Conservation (phyloP, 2,329 filamentous ascomycete species). For the Balansia obtecta region DNA sequence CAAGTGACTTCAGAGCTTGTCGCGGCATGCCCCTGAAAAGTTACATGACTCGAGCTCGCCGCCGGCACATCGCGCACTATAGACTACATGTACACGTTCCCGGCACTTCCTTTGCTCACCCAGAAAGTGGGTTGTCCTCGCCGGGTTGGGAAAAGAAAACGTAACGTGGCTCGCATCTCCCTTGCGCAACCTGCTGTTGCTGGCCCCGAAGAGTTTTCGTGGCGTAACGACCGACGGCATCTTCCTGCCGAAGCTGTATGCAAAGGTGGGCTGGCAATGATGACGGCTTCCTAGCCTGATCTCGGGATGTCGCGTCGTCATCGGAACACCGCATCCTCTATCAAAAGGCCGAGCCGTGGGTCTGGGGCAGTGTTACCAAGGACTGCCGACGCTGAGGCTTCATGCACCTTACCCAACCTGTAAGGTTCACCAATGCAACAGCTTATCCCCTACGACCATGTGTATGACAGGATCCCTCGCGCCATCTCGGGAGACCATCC, state of each 20-base stretch:
- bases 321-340: background rate
- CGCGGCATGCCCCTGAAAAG: background rate
- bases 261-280: background rate
- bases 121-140: background rate
- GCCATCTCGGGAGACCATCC: background rate
- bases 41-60: background rate
- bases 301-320: background rate
- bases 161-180: background rate
- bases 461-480: background rate
- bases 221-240: background rate
- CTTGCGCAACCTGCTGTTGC: background rate
- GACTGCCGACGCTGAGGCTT: background rate
- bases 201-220: background rate
- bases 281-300: background rate
- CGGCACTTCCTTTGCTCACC: background rate
- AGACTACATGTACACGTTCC: background rate
- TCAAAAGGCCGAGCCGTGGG: background rate
- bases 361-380: background rate
- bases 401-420: background rate
- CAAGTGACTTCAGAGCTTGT: background rate
- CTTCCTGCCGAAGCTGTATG: background rate
- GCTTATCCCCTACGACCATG: background rate
- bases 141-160: background rate
- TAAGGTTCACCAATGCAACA: background rate
- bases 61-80: background rate